These are phyloP conservation scores for Trichoderma sp. DNA, from an alignment of 2,329 filamentous ascomycete genomes.

Conservation along the genomic window DNA sequence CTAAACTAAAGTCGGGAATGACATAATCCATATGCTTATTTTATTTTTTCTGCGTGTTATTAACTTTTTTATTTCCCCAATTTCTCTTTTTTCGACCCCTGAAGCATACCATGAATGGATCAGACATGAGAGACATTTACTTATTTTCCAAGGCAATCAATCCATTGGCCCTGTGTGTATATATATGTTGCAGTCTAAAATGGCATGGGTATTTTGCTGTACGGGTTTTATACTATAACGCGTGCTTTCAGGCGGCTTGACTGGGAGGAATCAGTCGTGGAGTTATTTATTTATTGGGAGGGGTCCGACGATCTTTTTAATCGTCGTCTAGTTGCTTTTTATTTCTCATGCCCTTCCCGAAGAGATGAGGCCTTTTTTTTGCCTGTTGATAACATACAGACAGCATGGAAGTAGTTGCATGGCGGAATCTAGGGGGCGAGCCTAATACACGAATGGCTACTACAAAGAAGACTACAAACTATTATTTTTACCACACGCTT, in stretches of 20 bases:
- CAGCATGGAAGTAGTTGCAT: background rate
- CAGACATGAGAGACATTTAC: background rate
- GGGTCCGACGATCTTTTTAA: background rate
- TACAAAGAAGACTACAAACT: background rate
- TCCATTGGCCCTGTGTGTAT: background rate
- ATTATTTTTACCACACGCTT: background rate
- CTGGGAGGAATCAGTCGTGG: background rate
- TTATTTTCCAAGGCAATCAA: background rate
- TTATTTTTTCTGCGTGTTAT: background rate
- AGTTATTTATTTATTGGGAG: background rate
- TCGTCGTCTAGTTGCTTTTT: background rate
- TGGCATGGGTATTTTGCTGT: background rate
- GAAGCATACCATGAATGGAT: background rate
- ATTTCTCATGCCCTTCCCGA: background rate
- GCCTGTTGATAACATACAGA: background rate
- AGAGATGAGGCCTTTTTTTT: background rate
- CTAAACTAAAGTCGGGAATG: constrained; percentile 5
- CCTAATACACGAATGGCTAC: constrained; percentile 2
- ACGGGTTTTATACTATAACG: background rate
- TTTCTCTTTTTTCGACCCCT: background rate
- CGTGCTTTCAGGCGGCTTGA: background rate
- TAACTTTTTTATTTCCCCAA: background rate
- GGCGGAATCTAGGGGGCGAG: background rate
- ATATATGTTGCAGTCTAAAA: constrained; percentile 1
- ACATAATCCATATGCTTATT: background rate